A percentile compares a stretch with the other conserved stretches of the same genome.
phyloP scores from a whole-genome alignment of 1,284 basidiomycete species.

The Puccinia novopanici region DNA sequence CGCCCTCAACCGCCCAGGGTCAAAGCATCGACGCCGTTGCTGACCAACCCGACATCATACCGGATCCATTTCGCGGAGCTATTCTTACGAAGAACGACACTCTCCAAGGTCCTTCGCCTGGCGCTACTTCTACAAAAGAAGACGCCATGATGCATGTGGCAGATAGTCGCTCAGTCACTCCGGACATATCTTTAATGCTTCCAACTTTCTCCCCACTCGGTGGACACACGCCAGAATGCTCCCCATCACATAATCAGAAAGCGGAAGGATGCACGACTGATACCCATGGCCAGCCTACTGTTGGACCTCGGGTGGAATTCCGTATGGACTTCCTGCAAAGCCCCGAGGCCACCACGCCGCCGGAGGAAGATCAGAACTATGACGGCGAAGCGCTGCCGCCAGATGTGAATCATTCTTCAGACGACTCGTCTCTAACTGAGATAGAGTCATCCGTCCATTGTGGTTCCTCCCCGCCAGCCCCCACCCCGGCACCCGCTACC shows the following conservation, averaged over 20 bases:
- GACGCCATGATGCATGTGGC: background rate
- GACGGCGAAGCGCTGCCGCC: conserved; percentile 10
- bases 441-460: background rate
- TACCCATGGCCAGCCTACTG: background rate
- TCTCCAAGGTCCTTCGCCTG: background rate
- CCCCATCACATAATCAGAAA: background rate
- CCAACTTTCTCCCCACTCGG: background rate
- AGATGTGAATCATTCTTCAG: background rate
- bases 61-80: background rate
- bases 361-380: background rate
- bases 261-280: background rate
- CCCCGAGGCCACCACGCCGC: background rate
- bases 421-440: background rate
- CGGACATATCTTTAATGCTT: background rate
- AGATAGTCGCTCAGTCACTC: background rate
- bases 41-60: background rate
- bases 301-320: background rate
- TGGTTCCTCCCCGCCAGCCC: background rate
- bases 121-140: background rate
- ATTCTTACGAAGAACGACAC: background rate
- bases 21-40: background rate
- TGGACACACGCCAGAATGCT: background rate
- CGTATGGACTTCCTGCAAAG: background rate
- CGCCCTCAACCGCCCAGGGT: background rate
- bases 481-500: background rate